Conservation (phyloP, 2,329 filamentous ascomycete genomes). For the Daldinia eschscholtzii region DNA sequence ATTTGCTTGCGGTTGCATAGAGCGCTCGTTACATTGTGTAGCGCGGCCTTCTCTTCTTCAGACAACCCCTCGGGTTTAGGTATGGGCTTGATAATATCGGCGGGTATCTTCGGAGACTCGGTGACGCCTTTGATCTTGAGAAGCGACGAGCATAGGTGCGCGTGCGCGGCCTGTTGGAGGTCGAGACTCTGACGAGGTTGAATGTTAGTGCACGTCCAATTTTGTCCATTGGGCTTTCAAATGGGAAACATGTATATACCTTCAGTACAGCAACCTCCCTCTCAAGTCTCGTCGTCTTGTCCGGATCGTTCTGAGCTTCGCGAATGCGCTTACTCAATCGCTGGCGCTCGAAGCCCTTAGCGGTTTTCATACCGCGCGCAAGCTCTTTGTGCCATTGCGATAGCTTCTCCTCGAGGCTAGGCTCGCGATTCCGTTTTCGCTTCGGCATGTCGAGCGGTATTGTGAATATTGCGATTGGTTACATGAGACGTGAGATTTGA, state of each 20-base stretch:
- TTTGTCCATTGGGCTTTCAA: neutral
- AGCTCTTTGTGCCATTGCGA: conserved; percentile 70
- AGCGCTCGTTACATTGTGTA: conserved; percentile 72
- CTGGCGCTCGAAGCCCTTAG: conserved; percentile 83
- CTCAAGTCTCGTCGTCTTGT: conserved; percentile 71
- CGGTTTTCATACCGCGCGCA: conserved; percentile 75
- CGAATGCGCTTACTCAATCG: conserved; percentile 73
- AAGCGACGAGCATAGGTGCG: conserved; percentile 67
- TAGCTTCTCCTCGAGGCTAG: conserved; percentile 64
- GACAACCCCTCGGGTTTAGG: conserved; percentile 63
- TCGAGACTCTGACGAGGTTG: conserved; percentile 62
- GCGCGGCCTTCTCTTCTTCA: conserved; percentile 63
- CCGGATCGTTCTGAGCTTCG: conserved; percentile 56
- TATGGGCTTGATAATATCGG: conserved; percentile 59
- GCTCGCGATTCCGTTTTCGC: conserved; percentile 66
- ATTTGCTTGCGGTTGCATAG: conserved; percentile 67
- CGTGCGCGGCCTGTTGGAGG: conserved; percentile 68
- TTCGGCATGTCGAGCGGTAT: conserved; percentile 43
- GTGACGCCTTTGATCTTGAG: conserved; percentile 67
- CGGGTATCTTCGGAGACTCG: conserved; percentile 63
- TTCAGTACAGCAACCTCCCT: conserved; percentile 70
- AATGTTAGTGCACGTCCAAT: neutral
- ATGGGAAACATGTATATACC: conserved; percentile 54
- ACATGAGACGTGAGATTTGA: neutral
- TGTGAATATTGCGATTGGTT: conserved; percentile 10